Conservation (phyloP, 2,329 filamentous ascomycete genomes). For the Alternaria incomplexa region DNA sequence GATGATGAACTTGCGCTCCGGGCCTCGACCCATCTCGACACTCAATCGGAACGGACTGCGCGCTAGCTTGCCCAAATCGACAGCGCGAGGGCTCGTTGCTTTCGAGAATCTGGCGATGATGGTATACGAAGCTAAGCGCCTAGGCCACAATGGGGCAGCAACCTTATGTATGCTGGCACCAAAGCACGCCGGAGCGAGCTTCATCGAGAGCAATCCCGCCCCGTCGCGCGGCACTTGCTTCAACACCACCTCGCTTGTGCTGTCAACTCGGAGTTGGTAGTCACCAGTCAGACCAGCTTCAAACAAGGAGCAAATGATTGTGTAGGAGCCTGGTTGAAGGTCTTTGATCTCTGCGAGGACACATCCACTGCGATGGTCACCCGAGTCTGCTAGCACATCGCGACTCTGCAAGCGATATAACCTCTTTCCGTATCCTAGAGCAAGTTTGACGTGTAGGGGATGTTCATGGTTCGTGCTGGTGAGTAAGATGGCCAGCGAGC, state of each 20-base stretch:
- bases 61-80: constrained; percentile 35
- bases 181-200: constrained; percentile 62
- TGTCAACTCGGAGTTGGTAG: constrained; percentile 78
- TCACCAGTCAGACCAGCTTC: constrained; percentile 76
- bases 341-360: constrained; percentile 68
- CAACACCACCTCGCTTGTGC: constrained; percentile 63
- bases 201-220: constrained; percentile 73
- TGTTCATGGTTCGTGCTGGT: constrained; percentile 70
- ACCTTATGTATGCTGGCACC: constrained; percentile 59
- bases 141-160: constrained; percentile 57
- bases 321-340: constrained; percentile 78
- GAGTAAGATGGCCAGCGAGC: constrained; percentile 75
- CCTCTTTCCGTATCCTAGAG: constrained; percentile 77
- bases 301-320: constrained; percentile 88
- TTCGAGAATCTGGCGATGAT: constrained; percentile 59
- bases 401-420: constrained; percentile 72
- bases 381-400: constrained; percentile 81
- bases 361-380: constrained; percentile 85
- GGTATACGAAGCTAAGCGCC: constrained; percentile 67
- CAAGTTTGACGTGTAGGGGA: constrained; percentile 82
- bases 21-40: constrained; percentile 74
- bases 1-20: constrained; percentile 69
- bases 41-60: constrained; percentile 69
- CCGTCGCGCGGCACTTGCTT: constrained; percentile 71
- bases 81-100: constrained; percentile 34